phyloP scores from a whole-genome alignment of 2,329 filamentous ascomycete species.

The Aspergillus novoparasiticus region DNA sequence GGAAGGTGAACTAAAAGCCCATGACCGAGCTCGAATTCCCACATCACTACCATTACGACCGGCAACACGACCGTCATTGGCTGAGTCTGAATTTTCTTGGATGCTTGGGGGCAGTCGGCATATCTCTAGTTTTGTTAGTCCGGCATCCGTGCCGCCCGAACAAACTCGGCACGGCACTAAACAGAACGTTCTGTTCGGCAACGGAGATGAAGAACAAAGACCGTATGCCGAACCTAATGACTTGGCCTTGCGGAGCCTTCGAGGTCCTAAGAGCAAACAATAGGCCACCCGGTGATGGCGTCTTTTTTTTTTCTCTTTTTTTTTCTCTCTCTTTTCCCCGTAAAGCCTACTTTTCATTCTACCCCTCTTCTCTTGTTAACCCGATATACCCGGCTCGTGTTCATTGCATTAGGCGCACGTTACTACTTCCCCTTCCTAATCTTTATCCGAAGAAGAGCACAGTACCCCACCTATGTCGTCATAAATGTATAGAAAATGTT shows the following conservation, averaged over 20 bases:
- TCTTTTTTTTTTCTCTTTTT: not conserved
- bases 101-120: slow-evolving; percentile 51
- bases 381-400: slow-evolving; percentile 12
- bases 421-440: not conserved
- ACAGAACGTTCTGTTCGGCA: slow-evolving; percentile 38
- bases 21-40: slow-evolving; percentile 10
- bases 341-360: not conserved
- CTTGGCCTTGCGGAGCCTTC: slow-evolving; percentile 43
- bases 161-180: slow-evolving; percentile 41
- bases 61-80: slow-evolving; percentile 43
- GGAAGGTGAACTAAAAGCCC: slow-evolving; percentile 9
- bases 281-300: not conserved
- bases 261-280: slow-evolving; percentile 25
- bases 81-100: slow-evolving; percentile 53
- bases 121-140: slow-evolving; percentile 49
- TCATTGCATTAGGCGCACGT: not conserved
- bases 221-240: slow-evolving; percentile 39
- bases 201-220: slow-evolving; percentile 33
- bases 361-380: not conserved
- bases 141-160: slow-evolving; percentile 48
- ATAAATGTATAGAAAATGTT: not conserved
- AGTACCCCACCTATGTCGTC: not conserved
- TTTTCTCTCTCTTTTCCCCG: not conserved
- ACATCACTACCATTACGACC: slow-evolving; percentile 28
- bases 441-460: not conserved